These are phyloP conservation scores for Lomentospora prolificans DNA, from an alignment of 2,329 filamentous ascomycete species.

Conservation along the genomic window DNA sequence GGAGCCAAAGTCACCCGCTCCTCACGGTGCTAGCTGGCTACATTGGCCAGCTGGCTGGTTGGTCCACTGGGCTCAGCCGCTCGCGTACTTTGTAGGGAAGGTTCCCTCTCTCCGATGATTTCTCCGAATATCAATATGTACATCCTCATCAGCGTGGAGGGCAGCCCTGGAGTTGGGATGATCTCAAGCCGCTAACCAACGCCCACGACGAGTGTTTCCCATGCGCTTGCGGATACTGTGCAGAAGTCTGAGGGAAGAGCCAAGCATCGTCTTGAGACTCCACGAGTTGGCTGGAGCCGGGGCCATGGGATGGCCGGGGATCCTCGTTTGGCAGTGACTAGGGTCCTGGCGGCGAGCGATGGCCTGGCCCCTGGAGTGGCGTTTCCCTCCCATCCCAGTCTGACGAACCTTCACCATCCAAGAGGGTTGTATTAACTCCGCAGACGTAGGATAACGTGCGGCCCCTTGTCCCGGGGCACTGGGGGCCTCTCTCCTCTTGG, in stretches of 20 bases:
- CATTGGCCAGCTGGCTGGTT: no score
- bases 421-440: not conserved
- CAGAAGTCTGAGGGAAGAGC: no score
- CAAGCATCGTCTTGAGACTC: no score
- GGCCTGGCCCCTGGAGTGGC: not conserved
- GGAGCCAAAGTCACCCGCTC: no score
- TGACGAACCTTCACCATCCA: not conserved
- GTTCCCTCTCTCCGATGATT: not conserved
- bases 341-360: not conserved
- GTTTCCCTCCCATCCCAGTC: not conserved
- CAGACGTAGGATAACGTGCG: not conserved
- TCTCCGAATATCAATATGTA: no score
- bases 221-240: no score
- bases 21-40: no score
- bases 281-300: no score
- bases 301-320: no score
- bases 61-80: not conserved
- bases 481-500: not conserved
- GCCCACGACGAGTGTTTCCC: no score
- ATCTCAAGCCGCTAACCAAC: not conserved
- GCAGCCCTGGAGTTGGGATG: not conserved
- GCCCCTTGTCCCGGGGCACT: not conserved
- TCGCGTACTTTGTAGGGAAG: not conserved
- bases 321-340: not conserved
- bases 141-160: no score